phyloP scores from a whole-genome alignment of 345 rosid genomes.

The Camelina sativa region DNA sequence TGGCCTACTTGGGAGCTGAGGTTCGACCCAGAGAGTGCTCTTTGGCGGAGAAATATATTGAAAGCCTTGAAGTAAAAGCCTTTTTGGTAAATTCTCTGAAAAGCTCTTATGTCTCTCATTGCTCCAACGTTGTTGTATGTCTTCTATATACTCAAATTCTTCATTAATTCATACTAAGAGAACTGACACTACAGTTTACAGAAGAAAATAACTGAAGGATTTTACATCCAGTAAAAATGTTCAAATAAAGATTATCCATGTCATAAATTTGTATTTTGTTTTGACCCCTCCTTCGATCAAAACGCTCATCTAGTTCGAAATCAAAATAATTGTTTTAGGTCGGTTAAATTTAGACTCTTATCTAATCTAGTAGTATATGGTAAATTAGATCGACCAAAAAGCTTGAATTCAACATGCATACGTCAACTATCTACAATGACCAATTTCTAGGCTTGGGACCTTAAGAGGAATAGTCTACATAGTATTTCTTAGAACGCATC shows the following conservation, averaged over 20 bases:
- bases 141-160: constrained; percentile 13
- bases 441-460: not conserved
- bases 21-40: constrained; percentile 73
- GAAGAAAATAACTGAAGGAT: constrained; percentile 2
- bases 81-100: constrained; percentile 19
- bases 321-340: too few relatives aligned
- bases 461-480: not conserved
- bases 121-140: constrained; percentile 35
- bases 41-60: constrained; percentile 72
- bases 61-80: constrained; percentile 52
- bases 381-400: not conserved
- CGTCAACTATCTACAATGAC: too few relatives aligned
- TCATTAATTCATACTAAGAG: constrained; percentile 18
- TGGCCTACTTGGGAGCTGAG: constrained; percentile 96
- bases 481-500: constrained; percentile 30
- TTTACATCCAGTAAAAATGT: not conserved
- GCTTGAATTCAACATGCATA: too few relatives aligned
- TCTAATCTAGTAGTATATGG: too few relatives aligned
- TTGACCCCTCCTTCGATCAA: too few relatives aligned
- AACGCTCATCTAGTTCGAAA: too few relatives aligned
- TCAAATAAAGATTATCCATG: not conserved
- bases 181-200: constrained; percentile 20
- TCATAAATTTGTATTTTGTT: too few relatives aligned
- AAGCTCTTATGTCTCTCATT: constrained; percentile 10
- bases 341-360: too few relatives aligned